phyloP scores from a whole-genome alignment of 192 early-diverging fungal genomes.

The Cetraspora pellucida region DNA sequence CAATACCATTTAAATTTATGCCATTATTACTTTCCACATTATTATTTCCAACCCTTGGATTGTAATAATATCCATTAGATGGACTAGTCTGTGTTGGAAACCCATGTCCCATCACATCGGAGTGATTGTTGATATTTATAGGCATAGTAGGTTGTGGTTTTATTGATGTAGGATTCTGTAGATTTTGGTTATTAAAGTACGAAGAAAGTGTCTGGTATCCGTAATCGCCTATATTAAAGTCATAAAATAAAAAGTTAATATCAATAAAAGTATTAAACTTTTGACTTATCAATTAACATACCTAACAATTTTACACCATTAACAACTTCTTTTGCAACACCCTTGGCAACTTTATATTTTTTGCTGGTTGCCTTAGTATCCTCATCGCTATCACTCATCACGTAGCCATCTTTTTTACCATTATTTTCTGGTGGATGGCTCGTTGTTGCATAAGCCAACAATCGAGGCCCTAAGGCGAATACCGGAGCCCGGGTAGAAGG shows the following conservation, averaged over 20 bases:
- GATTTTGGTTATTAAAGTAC: constrained; percentile 43
- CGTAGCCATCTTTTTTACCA: constrained; percentile 46
- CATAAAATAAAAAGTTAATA: not conserved
- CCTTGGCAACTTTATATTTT: constrained; percentile 46
- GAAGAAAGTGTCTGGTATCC: constrained; percentile 69
- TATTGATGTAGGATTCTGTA: constrained; percentile 31
- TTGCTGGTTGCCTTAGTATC: constrained; percentile 60
- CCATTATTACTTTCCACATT: constrained; percentile 13
- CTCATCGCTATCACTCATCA: constrained; percentile 32
- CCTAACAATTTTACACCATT: constrained; percentile 76
- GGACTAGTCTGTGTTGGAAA: constrained; percentile 16
- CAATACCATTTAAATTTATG: too few species aligned
- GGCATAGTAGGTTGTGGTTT: constrained; percentile 35
- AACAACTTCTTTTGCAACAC: constrained; percentile 81
- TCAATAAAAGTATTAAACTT: not conserved
- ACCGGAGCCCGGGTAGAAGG: constrained; percentile 42
- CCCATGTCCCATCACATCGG: not conserved
- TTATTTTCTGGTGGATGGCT: constrained; percentile 40
- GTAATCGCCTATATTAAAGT: constrained; percentile 42
- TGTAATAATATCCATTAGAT: constrained; percentile 28
- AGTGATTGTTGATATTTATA: constrained; percentile 24
- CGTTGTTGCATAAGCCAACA: constrained; percentile 73
- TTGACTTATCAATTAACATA: constrained; percentile 22
- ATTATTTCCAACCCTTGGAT: not conserved
- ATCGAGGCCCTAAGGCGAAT: constrained; percentile 66